Evolutionary conservation across 257 asterid species (phyloP), one percentile per base, ranked within the genome.

Genomic region (Leonotis leonurus): DNA sequence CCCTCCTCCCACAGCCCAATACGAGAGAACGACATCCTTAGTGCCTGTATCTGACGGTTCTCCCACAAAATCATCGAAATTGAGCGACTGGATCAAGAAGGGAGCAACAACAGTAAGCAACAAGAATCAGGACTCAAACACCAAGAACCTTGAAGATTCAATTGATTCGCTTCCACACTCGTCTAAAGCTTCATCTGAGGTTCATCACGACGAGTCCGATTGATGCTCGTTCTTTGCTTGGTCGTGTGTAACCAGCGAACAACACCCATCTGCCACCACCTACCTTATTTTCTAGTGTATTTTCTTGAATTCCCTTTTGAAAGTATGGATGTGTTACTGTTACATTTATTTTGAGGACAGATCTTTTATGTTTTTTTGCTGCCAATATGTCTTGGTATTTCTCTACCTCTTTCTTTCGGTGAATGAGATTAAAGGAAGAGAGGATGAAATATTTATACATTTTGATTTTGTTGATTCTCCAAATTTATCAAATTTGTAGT

Each of bases 11-110:
- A 30, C 58, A 8, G n/a, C 60, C 22, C 66, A 69, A 18, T 75
- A 78, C 24, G 80, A 70, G 58, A 67, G 61, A 22, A 53, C 39
- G 1, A 13, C 64, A 11, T 54, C 73, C 13, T 8, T 50, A 12
- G 61, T 40, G 36, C 76, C 75, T 8, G 13, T 55, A 21, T 48
- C 75, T 3, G 87, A 78, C 3, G 14, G 39, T 20, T 51, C 81
- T 35, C 67, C 73, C 13, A 29, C 86, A 48, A 75, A 67, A 63
- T 33, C 82, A 25, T 36, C 70, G 0, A 77, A 60, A 71, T 13
- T 78, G 52, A 71, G 65, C 3, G 78, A 78, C 50, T 68, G 81
- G 81, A 60, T 72, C 60, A 72, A 75, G 48, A 75, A 64, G 32
- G 83, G 76, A 30, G 75, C 39, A 33, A 33, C 70, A 26, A 57